Conservation (phyloP, 2,329 filamentous ascomycete genomes). For the Apiospora phragmitis region DNA sequence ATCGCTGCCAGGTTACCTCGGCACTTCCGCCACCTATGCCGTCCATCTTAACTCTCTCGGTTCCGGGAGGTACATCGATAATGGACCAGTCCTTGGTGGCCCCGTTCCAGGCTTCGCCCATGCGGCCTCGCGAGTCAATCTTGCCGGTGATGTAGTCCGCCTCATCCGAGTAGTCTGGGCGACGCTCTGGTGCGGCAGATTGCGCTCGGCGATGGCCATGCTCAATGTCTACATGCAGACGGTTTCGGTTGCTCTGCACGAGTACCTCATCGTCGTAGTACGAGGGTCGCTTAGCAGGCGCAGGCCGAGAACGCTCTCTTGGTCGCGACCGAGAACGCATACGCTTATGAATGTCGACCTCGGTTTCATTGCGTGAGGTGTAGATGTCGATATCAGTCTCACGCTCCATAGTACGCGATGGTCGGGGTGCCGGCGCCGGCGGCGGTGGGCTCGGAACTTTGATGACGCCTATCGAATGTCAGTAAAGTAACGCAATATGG, state of each 20-base stretch:
- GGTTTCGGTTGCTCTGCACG: conserved; percentile 57
- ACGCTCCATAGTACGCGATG: conserved; percentile 46
- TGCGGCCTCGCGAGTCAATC: conserved; percentile 61
- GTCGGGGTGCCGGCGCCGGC: conserved; percentile 51
- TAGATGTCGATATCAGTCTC: conserved; percentile 65
- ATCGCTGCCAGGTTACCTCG: conserved; percentile 77
- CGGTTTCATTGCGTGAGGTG: conserved; percentile 53
- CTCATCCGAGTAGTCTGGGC: conserved; percentile 61
- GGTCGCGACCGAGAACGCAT: conserved; percentile 30
- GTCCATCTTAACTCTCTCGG: conserved; percentile 80
- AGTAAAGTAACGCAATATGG: conserved; percentile 2
- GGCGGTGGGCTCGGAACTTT: conserved; percentile 46
- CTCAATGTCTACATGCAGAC: conserved; percentile 42
- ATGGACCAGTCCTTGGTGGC: conserved; percentile 78
- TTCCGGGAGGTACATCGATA: conserved; percentile 81
- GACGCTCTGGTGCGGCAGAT: conserved; percentile 47
- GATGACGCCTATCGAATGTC: conserved; percentile 40
- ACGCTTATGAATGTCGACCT: conserved; percentile 56
- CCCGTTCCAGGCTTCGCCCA: conserved; percentile 74
- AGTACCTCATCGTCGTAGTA: conserved; percentile 61
- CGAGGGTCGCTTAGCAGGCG: conserved; percentile 30
- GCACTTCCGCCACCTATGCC: conserved; percentile 73
- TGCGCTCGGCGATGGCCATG: conserved; percentile 48
- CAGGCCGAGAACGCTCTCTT: conserved; percentile 32
- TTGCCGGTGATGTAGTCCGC: conserved; percentile 59